Evolutionary conservation across 768 basidiomycete species (phyloP), one percentile per base, ranked within the genome.

Genomic region (Sporobolomyces pararoseus): DNA sequence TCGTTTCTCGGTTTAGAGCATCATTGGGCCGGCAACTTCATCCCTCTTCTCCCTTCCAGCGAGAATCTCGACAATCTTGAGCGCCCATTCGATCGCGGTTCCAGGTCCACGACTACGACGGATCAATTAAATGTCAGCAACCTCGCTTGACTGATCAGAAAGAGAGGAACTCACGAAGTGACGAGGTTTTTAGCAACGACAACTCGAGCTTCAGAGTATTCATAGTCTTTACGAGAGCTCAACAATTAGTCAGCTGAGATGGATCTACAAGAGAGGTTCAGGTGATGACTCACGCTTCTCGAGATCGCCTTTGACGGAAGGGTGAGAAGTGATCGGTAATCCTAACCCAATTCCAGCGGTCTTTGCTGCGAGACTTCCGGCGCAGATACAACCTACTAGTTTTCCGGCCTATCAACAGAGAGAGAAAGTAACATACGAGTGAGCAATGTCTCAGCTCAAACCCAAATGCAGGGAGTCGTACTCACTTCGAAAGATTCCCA

Each of bases 21-120:
- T 55, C 55, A 74, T 63, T 14, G 73, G 70, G 5, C 54, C 69
- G 2, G 58, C 73, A 1, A 73, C 65, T 57, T 73, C 72, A 32
- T 69, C 61, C 27, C 72, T 34, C 72, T 69, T 73, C n/a, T 23
- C 42, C 58, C 59, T 37, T n/a, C 72, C 72, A 0, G 61, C 59
- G 27, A 73, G 50, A 19, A 62, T 52, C 44, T 68, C 73, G 54
- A 71, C 65, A 50, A 74, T 55, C 49, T 54, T 32, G 21, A 74
- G 54, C 4, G 70, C 32, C 49, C 47, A 68, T 34, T 68, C 66
- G 57, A 71, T 44, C 44, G 73, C 73, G 23, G 73, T 74, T 17
- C 73, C 73, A 4, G 73, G 73, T 4, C 73, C 73, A 1, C 73
- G 69, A 16, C n/a, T n/a, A n/a, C n/a, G n/a, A n/a, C n/a, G n/a